phyloP scores from a whole-genome alignment of 306 rosid species.

The Gastrolobium bilobum region DNA sequence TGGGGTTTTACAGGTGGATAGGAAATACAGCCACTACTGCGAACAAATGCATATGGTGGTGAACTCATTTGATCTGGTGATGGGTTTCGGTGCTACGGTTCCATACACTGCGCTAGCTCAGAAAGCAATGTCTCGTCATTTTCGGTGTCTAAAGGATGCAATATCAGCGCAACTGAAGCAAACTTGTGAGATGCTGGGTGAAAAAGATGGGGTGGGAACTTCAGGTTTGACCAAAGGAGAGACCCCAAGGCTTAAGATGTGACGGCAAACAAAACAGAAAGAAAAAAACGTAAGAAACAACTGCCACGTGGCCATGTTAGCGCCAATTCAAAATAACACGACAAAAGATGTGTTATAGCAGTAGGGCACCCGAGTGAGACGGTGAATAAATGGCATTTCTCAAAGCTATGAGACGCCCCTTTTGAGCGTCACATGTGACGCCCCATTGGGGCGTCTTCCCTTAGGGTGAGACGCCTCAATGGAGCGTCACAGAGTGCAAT shows the following conservation, averaged over 20 bases:
- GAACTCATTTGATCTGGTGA: constrained; percentile 87
- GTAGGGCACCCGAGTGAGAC: too few relatives aligned
- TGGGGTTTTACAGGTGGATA: constrained; percentile 71
- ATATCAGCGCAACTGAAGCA: constrained; percentile 78
- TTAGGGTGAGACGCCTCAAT: too few relatives aligned
- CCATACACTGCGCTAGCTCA: constrained; percentile 92
- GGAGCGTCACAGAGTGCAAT: too few relatives aligned
- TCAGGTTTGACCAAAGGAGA: constrained; percentile 95
- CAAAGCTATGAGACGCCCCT: too few relatives aligned
- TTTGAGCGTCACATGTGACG: too few relatives aligned
- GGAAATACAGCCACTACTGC: constrained; percentile 89
- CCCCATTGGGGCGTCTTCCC: too few relatives aligned
- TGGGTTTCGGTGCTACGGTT: constrained; percentile 92
- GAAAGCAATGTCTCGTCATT: constrained; percentile 96
- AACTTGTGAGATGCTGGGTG: constrained; percentile 85
- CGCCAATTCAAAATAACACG: too few relatives aligned
- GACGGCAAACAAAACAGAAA: too few relatives aligned
- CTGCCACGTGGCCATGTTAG: too few relatives aligned
- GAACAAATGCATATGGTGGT: constrained; percentile 99
- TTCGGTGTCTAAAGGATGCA: constrained; percentile 89
- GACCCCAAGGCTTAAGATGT: constrained; percentile 87
- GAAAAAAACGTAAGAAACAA: too few relatives aligned
- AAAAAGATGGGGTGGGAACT: constrained; percentile 80
- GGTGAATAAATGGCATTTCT: too few relatives aligned
- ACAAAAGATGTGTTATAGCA: too few relatives aligned